A percentile compares a stretch with the other conserved stretches of the same genome.
These are phyloP conservation scores for Chenopodium album DNA, from an alignment of 148 eudicot species.

Conservation along the genomic window DNA sequence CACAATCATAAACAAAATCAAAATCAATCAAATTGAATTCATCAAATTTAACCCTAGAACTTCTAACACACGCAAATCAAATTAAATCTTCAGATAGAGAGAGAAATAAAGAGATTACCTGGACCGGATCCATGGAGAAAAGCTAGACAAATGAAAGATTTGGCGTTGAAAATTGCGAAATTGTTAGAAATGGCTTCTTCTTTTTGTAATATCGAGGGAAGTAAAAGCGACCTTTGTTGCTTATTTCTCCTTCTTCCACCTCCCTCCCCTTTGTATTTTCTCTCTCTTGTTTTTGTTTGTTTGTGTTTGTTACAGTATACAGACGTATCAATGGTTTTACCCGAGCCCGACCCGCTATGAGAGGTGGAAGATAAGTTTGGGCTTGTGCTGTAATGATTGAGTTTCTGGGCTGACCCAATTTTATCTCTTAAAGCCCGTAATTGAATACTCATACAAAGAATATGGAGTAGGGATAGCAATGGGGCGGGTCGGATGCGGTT, in stretches of 20 bases:
- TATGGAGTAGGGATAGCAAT: too few relatives aligned
- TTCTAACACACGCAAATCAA: neutral
- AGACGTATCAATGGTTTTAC: neutral
- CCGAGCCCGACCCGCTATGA: slow-evolving; percentile 21
- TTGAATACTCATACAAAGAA: too few relatives aligned
- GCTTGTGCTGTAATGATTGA: too few relatives aligned
- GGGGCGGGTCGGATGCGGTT: too few relatives aligned
- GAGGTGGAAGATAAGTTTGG: too few relatives aligned
- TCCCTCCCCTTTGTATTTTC: neutral
- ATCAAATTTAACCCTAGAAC: neutral
- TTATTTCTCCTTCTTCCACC: neutral
- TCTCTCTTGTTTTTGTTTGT: neutral
- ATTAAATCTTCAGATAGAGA: neutral
- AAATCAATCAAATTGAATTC: neutral
- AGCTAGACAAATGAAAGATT: neutral
- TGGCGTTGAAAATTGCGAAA: neutral
- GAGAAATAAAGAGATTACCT: slow-evolving; percentile 27
- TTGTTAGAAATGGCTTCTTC: neutral
- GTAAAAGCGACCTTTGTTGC: neutral
- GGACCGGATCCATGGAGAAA: slow-evolving; percentile 36
- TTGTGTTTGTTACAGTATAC: neutral
- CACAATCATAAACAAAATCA: neutral
- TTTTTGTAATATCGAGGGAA: neutral
- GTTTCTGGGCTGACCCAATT: slow-evolving; percentile 11
- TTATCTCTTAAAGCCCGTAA: neutral